These are phyloP conservation scores for Solanum clarkiae DNA, from an alignment of 257 asterid species.

Conservation along the genomic window DNA sequence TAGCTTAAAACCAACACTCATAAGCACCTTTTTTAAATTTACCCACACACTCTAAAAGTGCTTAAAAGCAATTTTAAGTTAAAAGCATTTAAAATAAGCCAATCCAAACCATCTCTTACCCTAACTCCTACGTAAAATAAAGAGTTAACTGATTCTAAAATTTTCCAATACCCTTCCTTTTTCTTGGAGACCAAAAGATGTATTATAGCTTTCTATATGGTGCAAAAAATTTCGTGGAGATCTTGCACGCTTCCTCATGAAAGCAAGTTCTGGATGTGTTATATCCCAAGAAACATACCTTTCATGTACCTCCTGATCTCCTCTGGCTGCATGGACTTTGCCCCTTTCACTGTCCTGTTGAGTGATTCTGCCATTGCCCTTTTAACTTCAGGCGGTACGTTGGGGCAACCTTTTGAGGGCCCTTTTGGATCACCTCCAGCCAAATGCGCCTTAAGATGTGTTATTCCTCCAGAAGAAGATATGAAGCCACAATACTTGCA, in stretches of 20 bases:
- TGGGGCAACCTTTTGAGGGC: conserved; percentile 28
- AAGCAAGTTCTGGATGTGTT: neutral
- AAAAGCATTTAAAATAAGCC: too few species aligned
- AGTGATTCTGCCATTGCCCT: conserved; percentile 10
- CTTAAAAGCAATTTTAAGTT: too few species aligned
- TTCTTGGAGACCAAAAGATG: neutral
- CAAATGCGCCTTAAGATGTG: conserved; percentile 30
- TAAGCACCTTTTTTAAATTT: too few species aligned
- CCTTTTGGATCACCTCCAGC: conserved; percentile 29
- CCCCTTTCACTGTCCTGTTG: conserved; percentile 24
- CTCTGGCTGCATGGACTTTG: conserved; percentile 4
- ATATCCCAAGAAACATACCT: neutral
- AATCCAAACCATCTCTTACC: neutral
- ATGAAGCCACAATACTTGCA: conserved; percentile 41
- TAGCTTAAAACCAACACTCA: too few species aligned
- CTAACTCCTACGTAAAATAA: neutral
- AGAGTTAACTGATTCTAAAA: neutral
- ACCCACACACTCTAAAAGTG: too few species aligned
- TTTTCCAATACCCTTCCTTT: neutral
- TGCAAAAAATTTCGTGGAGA: neutral
- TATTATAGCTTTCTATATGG: neutral
- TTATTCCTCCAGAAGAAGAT: conserved; percentile 35
- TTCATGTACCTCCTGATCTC: neutral
- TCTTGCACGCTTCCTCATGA: neutral
- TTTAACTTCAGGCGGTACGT: conserved; percentile 23